Evolutionary conservation across 495 filamentous ascomycete genomes (phyloP), one percentile per base, ranked within the genome.

Genomic region (Ramalina intermedia): DNA sequence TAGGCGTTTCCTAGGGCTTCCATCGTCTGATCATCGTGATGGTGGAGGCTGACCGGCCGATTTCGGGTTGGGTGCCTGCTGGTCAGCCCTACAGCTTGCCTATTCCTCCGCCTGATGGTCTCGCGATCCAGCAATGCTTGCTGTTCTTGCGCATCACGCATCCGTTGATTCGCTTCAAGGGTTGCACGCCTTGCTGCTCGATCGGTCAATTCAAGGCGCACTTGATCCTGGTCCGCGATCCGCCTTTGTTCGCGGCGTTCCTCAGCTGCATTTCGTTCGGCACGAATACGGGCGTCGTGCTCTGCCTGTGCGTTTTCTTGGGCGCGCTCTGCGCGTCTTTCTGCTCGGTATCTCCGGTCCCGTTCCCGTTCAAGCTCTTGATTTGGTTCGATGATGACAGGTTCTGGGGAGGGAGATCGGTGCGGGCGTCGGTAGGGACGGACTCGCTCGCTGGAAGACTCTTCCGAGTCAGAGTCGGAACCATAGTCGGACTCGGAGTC

Each of bases 271-370:
- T 37, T 24, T 6, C 6, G 37, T 11, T 23, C n/a, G 24, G 52
- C 52, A n/a, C 52, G 47, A 12, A 46, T 27, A 24, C 21, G 52
- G 36, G 52, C 52, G 46, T 48, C 48, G 8, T 37, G 52, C 44
- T 55, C 42, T 40, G 23, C 18, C 3, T 45, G 35, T 23, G 29
- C 24, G n/a, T 9, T 18, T 20, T 42, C 41, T 18, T 46, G n/a
- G 16, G 20, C 43, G 14, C 43, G 16, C 24, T 46, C 43, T n/a
- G 5, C 11, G 9, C 17, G 18, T 24, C 42, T 43, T 33, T 41
- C 35, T 13, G 47, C 26, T 1, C 6, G 20, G 6, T 41, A 23
- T 26, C 17, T 11, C 33, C 43, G 44, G 26, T 47, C 39, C 23
- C 26, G 40, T 36, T 40, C 7, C 12, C 38, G 38, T 14, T 38